Evolutionary conservation across 73 alveolate species (phyloP).

Genomic region (Effrenium voratum): DNA sequence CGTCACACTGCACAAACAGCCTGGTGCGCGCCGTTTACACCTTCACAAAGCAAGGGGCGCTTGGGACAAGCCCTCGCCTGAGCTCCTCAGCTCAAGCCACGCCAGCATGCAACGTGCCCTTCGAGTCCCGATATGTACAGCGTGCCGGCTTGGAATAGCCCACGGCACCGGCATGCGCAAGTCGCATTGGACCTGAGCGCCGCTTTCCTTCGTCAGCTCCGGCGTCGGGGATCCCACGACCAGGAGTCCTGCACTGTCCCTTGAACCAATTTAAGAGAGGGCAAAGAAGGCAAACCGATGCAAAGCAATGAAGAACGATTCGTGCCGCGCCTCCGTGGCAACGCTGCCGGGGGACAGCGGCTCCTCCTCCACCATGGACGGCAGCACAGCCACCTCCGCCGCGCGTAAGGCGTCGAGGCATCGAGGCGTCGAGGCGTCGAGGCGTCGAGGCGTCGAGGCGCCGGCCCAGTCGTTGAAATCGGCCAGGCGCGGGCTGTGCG

Average conservation of each 20-base stretch:
- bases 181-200: too few species aligned
- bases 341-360: conserved; percentile 30
- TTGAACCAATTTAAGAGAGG: neutral
- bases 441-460: neutral
- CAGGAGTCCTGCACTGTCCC: conserved; percentile 1
- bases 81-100: too few species aligned
- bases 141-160: too few species aligned
- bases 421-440: neutral
- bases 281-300: neutral
- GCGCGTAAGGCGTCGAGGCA: neutral
- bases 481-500: conserved; percentile 8
- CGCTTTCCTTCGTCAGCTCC: too few species aligned
- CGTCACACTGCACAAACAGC: too few species aligned
- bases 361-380: conserved; percentile 36
- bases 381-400: neutral
- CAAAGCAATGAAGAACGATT: neutral
- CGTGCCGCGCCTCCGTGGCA: neutral
- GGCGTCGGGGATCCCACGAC: conserved; percentile 36
- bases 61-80: too few species aligned
- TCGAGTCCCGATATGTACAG: too few species aligned
- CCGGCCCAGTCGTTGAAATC: conserved; percentile 18
- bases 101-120: too few species aligned
- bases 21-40: too few species aligned
- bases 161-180: too few species aligned
- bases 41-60: too few species aligned